Base-by-base conservation (phyloP, 2,329 filamentous ascomycete genomes). In the Fusarium incarnatum region DNA sequence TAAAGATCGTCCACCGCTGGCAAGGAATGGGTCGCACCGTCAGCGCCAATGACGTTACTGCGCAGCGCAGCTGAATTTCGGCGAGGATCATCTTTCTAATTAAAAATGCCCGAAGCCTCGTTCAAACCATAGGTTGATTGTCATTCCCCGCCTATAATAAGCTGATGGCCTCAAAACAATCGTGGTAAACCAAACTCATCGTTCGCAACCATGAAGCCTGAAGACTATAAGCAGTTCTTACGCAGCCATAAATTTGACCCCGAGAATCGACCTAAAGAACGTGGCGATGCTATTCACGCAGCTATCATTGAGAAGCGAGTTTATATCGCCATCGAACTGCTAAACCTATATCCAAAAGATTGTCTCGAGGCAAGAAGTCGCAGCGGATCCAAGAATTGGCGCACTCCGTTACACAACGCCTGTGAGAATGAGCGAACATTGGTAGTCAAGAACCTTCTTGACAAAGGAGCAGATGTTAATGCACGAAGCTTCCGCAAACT, bases 401-500 rank as follows among this genome's bases (percentile, higher is more conserved):
- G 62, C 10, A 66, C 62, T 41, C 65, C 65, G 9, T 50, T 68
- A 16, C 65, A 66, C 47, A 66, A 62, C n/a, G 65, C 65, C 11
- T 46, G 56, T 9, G 45, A 58, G n/a, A 34, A 54, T 18, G 47
- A 50, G 15, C 27, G 44, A 5, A 16, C 37, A 5, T 30, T 18
- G 5, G 37, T 66, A 4, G 61, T 58, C 41, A 42, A 30, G 20
- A 54, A 30, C 8, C 53, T 68, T 6, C 46, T 66, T 8, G 42
- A 48, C 9, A 53, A 62, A 20, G 62, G 65, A 27, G 65, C 57
- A 8, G 53, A 68, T 23, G 53, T 58, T 7, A 55, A 68, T 16
- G 61, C 65, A 12, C 44, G 32, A 28, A 66, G 56, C 44, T 27
- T 22, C 13, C 52, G 20, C 23, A 23, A 22, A 9, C 42, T 59